phyloP scores from a whole-genome alignment of 257 asterid genomes.

The Verbascum thapsus region DNA sequence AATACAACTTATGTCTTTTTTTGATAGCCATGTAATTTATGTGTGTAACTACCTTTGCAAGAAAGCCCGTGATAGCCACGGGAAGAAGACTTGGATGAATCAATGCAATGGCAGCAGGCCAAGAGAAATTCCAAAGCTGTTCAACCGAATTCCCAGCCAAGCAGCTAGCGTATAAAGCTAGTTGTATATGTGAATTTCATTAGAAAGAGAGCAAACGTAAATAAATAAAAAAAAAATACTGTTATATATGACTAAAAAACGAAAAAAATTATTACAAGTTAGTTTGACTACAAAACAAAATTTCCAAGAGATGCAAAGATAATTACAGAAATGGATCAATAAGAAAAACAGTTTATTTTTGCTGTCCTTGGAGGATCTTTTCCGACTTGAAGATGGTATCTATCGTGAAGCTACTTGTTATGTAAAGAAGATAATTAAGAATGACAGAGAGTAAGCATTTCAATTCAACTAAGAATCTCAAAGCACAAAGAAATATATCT shows the following conservation, averaged over 20 bases:
- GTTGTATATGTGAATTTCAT: constrained; percentile 21
- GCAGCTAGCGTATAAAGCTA: constrained; percentile 91
- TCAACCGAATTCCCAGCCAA: constrained; percentile 93
- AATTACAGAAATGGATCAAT: constrained; percentile 18
- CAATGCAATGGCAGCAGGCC: constrained; percentile 95
- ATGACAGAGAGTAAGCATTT: constrained; percentile 14
- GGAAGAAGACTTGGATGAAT: constrained; percentile 94
- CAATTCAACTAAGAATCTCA: constrained; percentile 1
- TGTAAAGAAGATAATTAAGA: neutral
- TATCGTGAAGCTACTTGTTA: constrained; percentile 14
- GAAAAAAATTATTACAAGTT: constrained; percentile 6
- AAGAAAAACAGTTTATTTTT: constrained; percentile 8
- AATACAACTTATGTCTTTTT: constrained; percentile 25
- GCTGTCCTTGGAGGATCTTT: constrained; percentile 4
- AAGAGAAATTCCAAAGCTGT: constrained; percentile 96
- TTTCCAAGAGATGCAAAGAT: constrained; percentile 1
- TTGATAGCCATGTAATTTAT: constrained; percentile 17
- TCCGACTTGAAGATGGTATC: constrained; percentile 21
- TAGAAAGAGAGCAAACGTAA: constrained; percentile 27
- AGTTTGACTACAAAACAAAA: neutral
- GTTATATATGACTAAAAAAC: constrained; percentile 11
- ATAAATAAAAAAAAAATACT: constrained; percentile 15
- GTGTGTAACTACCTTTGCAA: constrained; percentile 67
- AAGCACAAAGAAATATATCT: constrained; percentile 10
- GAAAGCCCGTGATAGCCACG: constrained; percentile 83